These are phyloP conservation scores for Eurotiales sp. DNA, from an alignment of 2,329 filamentous ascomycete genomes.

Conservation along the genomic window DNA sequence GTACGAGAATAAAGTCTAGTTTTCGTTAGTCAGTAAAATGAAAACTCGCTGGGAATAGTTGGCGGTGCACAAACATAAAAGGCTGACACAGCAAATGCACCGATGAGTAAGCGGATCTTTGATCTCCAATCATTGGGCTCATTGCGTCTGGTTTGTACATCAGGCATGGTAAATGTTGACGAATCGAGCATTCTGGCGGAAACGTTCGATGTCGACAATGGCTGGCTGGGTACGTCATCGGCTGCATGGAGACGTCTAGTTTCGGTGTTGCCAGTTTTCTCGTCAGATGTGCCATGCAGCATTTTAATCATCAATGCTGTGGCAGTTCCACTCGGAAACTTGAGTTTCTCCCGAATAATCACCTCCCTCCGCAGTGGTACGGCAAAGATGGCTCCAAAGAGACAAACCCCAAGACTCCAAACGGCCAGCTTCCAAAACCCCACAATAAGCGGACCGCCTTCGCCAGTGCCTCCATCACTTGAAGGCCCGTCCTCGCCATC, in stretches of 20 bases:
- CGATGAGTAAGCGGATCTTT: constrained; percentile 57
- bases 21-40: constrained; percentile 19
- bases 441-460: constrained; percentile 72
- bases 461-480: constrained; percentile 67
- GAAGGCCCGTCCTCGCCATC: constrained; percentile 73
- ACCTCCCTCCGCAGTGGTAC: constrained; percentile 88
- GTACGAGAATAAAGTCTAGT: constrained; percentile 75
- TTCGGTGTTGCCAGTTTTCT: constrained; percentile 26
- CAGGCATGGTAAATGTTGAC: constrained; percentile 32
- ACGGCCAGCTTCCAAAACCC: constrained; percentile 74
- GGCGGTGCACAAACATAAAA: constrained; percentile 40
- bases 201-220: not conserved
- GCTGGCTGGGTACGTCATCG: not conserved
- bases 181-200: not conserved
- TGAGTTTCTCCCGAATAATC: constrained; percentile 85
- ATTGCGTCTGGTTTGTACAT: constrained; percentile 28
- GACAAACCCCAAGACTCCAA: constrained; percentile 89
- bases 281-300: constrained; percentile 63
- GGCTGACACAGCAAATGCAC: constrained; percentile 59
- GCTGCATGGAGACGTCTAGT: not conserved
- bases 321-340: constrained; percentile 92
- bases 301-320: constrained; percentile 91
- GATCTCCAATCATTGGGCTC: constrained; percentile 56
- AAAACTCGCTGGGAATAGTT: not conserved
- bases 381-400: constrained; percentile 95